A percentile compares a stretch with the other conserved stretches of the same genome.
Conservation (phyloP, 164 flowering plant species). For the Litsea cubeba region DNA sequence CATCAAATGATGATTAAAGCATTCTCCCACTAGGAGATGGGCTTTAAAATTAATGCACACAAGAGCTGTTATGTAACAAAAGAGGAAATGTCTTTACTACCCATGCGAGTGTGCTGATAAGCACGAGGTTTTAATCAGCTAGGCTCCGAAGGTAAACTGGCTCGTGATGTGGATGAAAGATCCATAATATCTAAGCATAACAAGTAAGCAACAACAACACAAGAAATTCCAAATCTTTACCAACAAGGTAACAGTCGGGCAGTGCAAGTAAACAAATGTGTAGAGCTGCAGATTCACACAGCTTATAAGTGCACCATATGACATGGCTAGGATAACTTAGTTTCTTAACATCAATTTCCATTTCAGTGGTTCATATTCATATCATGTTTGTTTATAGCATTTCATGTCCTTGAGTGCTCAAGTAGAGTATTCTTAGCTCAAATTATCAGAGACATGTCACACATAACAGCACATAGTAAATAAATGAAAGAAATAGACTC, state of each 20-base stretch:
- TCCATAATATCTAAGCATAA: not conserved
- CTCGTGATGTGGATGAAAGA: not conserved
- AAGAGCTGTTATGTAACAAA: not conserved
- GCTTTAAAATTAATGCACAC: too few relatives aligned
- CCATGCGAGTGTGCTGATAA: too few relatives aligned
- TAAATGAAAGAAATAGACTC: not conserved
- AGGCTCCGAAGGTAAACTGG: not conserved
- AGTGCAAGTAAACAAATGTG: too few relatives aligned
- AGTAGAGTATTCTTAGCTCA: not conserved
- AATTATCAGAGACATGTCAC: not conserved
- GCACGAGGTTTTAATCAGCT: not conserved
- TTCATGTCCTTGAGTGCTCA: not conserved
- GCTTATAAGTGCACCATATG: not conserved
- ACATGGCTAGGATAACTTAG: not conserved
- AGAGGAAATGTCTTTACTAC: not conserved
- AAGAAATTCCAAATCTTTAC: not conserved
- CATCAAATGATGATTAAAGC: too few relatives aligned
- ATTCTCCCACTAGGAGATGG: too few relatives aligned
- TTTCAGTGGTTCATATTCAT: not conserved
- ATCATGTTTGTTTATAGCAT: not conserved
- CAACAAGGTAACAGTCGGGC: not conserved
- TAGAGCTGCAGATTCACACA: not conserved
- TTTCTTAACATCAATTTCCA: not conserved
- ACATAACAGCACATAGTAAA: not conserved
- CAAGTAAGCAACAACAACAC: not conserved